Conservation (phyloP, 345 rosid species). For the Angophora floribunda region DNA sequence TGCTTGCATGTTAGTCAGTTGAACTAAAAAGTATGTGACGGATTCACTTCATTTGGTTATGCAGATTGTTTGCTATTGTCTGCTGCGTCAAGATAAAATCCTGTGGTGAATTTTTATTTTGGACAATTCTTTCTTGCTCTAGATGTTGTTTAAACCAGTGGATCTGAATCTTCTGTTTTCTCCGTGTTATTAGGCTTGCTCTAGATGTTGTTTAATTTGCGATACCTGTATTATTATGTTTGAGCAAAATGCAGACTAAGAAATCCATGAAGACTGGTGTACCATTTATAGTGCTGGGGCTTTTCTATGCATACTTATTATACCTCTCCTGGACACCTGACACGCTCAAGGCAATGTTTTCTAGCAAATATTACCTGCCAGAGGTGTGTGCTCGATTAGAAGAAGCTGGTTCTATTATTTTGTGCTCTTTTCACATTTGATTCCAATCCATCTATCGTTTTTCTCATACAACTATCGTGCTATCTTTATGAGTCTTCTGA, state of each 20-base stretch:
- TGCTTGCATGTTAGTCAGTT: not conserved
- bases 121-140: not conserved
- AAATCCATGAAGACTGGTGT: slow-evolving; percentile 66
- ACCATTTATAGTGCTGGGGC: slow-evolving; percentile 59
- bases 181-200: not conserved
- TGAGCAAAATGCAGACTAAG: slow-evolving; percentile 48
- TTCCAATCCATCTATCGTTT: not conserved
- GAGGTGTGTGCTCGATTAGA: slow-evolving; percentile 34
- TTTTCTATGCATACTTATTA: slow-evolving; percentile 57
- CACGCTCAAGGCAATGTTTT: slow-evolving; percentile 49
- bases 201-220: not conserved
- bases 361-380: slow-evolving; percentile 69
- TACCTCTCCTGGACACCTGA: slow-evolving; percentile 87
- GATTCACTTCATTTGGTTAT: not conserved
- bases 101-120: not conserved
- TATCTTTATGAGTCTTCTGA: not conserved
- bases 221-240: not conserved
- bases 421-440: not conserved
- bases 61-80: not conserved
- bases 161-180: not conserved
- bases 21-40: not conserved
- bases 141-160: not conserved
- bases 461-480: not conserved
- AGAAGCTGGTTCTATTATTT: not conserved
- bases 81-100: not conserved